phyloP scores from a whole-genome alignment of 2,329 filamentous ascomycete species.

The Macroventuria anomochaeta region DNA sequence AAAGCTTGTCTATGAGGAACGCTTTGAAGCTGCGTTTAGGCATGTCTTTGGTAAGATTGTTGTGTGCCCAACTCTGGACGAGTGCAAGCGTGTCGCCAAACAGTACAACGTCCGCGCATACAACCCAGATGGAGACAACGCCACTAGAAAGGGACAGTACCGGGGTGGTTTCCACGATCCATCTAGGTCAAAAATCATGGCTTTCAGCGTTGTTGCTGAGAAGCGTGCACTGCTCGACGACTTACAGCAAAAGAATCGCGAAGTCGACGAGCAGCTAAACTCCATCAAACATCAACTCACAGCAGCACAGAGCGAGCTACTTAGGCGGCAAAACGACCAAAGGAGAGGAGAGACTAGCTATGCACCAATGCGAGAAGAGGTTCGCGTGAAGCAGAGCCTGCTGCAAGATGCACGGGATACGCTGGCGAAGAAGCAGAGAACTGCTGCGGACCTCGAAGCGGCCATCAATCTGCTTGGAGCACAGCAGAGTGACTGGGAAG shows the following conservation, averaged over 20 bases:
- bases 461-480: conserved; percentile 65
- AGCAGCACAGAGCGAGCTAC: conserved; percentile 78
- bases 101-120: conserved; percentile 93
- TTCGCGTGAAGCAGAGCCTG: conserved; percentile 76
- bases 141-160: conserved; percentile 92
- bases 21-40: conserved; percentile 84
- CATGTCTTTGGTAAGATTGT: conserved; percentile 97
- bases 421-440: conserved; percentile 72
- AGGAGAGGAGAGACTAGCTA: conserved; percentile 82
- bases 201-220: conserved; percentile 75
- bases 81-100: conserved; percentile 88
- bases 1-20: conserved; percentile 79
- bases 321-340: conserved; percentile 80
- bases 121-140: conserved; percentile 91
- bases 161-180: conserved; percentile 94
- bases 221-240: conserved; percentile 77
- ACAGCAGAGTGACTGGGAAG: conserved; percentile 76
- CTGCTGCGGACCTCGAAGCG: conserved; percentile 72
- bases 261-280: conserved; percentile 75
- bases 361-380: conserved; percentile 77
- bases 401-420: conserved; percentile 75
- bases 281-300: conserved; percentile 89
- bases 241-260: conserved; percentile 66
- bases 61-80: conserved; percentile 85
- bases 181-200: conserved; percentile 83